Evolutionary conservation across 1,284 basidiomycete genomes (phyloP).

Genomic region (Pulchroboletus neoregius): DNA sequence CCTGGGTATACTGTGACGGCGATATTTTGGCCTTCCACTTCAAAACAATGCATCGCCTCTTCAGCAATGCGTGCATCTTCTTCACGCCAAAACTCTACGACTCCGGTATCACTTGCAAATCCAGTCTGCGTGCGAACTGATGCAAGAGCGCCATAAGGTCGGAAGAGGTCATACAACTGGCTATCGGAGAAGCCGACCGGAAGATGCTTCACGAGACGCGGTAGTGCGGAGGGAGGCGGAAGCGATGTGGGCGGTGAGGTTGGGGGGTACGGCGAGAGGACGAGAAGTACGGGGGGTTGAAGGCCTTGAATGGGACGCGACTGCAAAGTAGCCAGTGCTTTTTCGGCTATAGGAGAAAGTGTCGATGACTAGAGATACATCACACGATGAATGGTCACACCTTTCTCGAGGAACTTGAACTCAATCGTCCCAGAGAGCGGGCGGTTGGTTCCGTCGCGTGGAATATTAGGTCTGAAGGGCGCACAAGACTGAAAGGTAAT

Average conservation of each 20-base stretch:
- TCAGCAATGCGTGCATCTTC: constrained; percentile 79
- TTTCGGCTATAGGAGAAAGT: constrained; percentile 61
- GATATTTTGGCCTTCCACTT: constrained; percentile 76
- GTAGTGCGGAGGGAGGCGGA: constrained; percentile 67
- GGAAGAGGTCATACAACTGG: constrained; percentile 75
- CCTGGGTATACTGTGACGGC: constrained; percentile 73
- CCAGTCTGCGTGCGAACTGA: constrained; percentile 67
- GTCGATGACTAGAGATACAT: constrained; percentile 9
- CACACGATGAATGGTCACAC: constrained; percentile 39
- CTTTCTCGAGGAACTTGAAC: constrained; percentile 75
- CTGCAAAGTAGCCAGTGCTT: constrained; percentile 79
- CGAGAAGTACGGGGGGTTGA: constrained; percentile 52
- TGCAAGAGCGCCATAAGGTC: constrained; percentile 68
- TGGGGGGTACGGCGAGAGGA: constrained; percentile 71
- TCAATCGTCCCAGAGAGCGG: constrained; percentile 67
- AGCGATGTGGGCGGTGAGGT: constrained; percentile 66
- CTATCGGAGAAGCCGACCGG: constrained; percentile 64
- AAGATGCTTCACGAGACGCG: constrained; percentile 75
- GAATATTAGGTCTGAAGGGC: constrained; percentile 73
- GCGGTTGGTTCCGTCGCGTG: constrained; percentile 52
- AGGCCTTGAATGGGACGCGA: constrained; percentile 62
- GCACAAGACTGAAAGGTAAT: constrained; percentile 65
- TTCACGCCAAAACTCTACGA: constrained; percentile 86
- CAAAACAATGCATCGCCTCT: constrained; percentile 74
- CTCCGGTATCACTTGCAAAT: constrained; percentile 67